Evolutionary conservation across 768 basidiomycete species (phyloP), one percentile per base, ranked within the genome.

Genomic region (Boletus rex-veris): DNA sequence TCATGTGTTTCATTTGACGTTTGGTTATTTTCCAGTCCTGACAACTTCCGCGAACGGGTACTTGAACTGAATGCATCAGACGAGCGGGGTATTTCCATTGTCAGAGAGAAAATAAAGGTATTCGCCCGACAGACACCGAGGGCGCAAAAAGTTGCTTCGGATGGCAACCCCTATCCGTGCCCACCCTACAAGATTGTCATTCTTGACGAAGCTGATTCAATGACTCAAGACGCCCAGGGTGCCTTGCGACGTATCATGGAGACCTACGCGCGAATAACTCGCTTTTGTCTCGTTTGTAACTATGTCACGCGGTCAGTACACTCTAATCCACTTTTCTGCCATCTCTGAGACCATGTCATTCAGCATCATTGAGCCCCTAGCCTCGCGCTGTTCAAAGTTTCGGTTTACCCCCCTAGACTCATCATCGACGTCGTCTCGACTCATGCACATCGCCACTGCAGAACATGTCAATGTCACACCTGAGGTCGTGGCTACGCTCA

Each of bases 101-200:
- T 99, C 14, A 82, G 97, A 62, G 97, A 99, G 54, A 99, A 99
- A 75, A 89, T 99, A 78, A 99, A 99, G 74, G 85, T 88, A 66
- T 99, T 99, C 73, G 97, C 97, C 14, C 85, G 90, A 43, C 91
- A 93, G 69, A 92, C 91, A 21, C 91, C 91, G 35, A 82, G 88
- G 55, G 90, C 89, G n/a, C 83, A 88, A 66, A 70, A 80, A 14
- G 71, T 76, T 10, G 75, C 86, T n/a, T 86, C 86, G 0, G 88
- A 91, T 58, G 85, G 85, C 21, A 89, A 89, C 65, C 80, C 77
- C 40, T 98, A 98, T 66, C 96, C 95, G 41, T 96, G 91, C 68
- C 97, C 97, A 14, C 97, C 97, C 0, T 99, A 92, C 78, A 99
- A 99, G 70, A 96, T 99, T 59, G 88, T 99, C 66, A 98, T 99